Evolutionary conservation across 1,284 basidiomycete genomes (phyloP).

Genomic region (Schizophyllum commune): DNA sequence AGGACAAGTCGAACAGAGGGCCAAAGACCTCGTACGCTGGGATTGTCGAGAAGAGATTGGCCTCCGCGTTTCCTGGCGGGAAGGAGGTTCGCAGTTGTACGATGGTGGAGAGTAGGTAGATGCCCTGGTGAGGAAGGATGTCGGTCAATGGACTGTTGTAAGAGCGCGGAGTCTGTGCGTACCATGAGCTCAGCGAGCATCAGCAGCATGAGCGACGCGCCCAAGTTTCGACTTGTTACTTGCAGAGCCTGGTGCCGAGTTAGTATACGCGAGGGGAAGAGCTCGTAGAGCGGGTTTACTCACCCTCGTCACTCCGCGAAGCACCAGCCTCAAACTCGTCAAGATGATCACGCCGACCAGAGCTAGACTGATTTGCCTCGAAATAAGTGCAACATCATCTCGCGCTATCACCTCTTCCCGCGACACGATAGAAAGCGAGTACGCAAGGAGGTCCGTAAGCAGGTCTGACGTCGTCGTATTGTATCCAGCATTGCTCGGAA

Average conservation of each 20-base stretch:
- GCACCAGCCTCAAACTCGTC: conserved; percentile 58
- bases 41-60: conserved; percentile 65
- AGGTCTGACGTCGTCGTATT: conserved; percentile 42
- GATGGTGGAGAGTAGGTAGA: conserved; percentile 70
- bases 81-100: conserved; percentile 73
- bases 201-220: conserved; percentile 65
- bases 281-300: conserved; percentile 16
- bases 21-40: conserved; percentile 70
- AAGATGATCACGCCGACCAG: conserved; percentile 69
- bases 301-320: conserved; percentile 58
- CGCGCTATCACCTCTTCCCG: neutral
- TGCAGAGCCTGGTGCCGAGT: conserved; percentile 45
- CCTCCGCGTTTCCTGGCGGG: conserved; percentile 36
- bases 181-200: conserved; percentile 76
- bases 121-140: conserved; percentile 38
- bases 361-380: conserved; percentile 59
- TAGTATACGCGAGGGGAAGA: conserved; percentile 1
- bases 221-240: conserved; percentile 58
- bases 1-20: conserved; percentile 63
- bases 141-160: neutral
- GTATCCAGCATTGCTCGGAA: conserved; percentile 27
- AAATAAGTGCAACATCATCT: conserved; percentile 31
- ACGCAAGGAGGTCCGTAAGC: conserved; percentile 48
- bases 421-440: neutral
- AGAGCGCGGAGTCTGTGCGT: conserved; percentile 14